These are phyloP conservation scores for Phialemoniopsis sp. DNA, from an alignment of 2,329 filamentous ascomycete species.

Conservation along the genomic window DNA sequence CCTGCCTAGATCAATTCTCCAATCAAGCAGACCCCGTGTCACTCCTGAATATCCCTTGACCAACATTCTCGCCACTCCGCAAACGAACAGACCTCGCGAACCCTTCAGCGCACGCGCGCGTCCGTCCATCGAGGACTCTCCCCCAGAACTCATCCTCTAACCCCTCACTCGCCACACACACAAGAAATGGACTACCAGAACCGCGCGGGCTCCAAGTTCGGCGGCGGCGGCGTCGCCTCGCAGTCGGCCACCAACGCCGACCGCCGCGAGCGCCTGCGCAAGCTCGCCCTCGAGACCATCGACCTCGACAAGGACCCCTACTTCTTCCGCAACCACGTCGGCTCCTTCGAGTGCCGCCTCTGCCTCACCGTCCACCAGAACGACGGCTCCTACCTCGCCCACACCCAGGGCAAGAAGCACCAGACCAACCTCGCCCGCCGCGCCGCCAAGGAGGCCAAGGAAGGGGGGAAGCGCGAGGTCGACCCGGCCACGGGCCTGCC, in stretches of 20 bases:
- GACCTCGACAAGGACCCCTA: conserved; percentile 99
- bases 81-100: too few relatives aligned
- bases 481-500: conserved; percentile 67
- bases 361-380: conserved; percentile 98
- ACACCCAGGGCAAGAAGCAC: conserved; percentile 98
- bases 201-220: conserved; percentile 94
- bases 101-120: background rate
- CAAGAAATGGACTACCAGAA: conserved; percentile 72
- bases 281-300: conserved; percentile 97
- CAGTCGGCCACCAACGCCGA: conserved; percentile 92
- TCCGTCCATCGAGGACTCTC: background rate
- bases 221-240: conserved; percentile 93
- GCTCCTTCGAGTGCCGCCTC: conserved; percentile 94
- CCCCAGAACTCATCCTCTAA: too few relatives aligned
- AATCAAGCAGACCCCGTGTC: too few relatives aligned
- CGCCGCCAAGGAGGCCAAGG: conserved; percentile 91
- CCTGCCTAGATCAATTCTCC: too few relatives aligned
- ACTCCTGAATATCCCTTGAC: too few relatives aligned
- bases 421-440: conserved; percentile 96
- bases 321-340: conserved; percentile 99
- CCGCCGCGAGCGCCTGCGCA: conserved; percentile 92
- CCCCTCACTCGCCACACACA: background rate
- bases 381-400: conserved; percentile 96
- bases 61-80: too few relatives aligned
- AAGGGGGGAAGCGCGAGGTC: conserved; percentile 67